Conservation (phyloP, 495 filamentous ascomycete genomes). For the Achaetomiella virescens region DNA sequence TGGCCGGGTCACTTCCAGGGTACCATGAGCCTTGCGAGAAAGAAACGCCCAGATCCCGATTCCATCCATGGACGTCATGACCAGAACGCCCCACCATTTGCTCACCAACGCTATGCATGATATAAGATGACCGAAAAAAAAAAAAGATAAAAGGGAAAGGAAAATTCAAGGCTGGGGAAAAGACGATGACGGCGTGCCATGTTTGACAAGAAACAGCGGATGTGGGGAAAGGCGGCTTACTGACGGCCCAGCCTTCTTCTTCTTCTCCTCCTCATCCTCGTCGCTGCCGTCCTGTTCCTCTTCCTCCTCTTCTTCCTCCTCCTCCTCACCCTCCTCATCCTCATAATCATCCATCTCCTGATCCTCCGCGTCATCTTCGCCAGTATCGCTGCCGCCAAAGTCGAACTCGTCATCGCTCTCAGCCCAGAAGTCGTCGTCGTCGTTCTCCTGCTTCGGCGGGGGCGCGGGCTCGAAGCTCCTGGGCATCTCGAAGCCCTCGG, state of each 20-base stretch:
- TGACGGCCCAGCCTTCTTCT: neutral
- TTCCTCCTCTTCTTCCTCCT: slow-evolving; percentile 31
- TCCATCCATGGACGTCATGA: neutral
- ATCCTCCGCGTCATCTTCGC: slow-evolving; percentile 45
- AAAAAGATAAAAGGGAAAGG: neutral
- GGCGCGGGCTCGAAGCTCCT: slow-evolving; percentile 56
- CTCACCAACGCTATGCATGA: slow-evolving; percentile 32
- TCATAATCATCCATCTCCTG: slow-evolving; percentile 50
- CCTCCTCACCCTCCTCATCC: slow-evolving; percentile 40
- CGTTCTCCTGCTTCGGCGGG: slow-evolving; percentile 61
- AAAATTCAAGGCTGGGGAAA: neutral
- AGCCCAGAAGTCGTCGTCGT: slow-evolving; percentile 72
- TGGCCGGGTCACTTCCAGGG: too few species aligned
- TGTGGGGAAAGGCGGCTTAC: neutral
- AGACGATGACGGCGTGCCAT: neutral
- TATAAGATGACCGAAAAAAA: slow-evolving; percentile 13
- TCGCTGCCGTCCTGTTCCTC: slow-evolving; percentile 16
- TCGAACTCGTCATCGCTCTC: slow-evolving; percentile 76
- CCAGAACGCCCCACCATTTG: slow-evolving; percentile 9
- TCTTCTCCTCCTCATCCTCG: neutral
- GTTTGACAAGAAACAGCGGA: neutral
- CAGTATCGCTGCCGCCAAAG: slow-evolving; percentile 67
- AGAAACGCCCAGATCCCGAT: neutral
- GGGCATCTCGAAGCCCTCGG: slow-evolving; percentile 76
- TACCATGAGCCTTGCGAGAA: neutral